Base-by-base conservation (phyloP, 192 early-diverging fungal species). In the Linnemannia exigua region DNA sequence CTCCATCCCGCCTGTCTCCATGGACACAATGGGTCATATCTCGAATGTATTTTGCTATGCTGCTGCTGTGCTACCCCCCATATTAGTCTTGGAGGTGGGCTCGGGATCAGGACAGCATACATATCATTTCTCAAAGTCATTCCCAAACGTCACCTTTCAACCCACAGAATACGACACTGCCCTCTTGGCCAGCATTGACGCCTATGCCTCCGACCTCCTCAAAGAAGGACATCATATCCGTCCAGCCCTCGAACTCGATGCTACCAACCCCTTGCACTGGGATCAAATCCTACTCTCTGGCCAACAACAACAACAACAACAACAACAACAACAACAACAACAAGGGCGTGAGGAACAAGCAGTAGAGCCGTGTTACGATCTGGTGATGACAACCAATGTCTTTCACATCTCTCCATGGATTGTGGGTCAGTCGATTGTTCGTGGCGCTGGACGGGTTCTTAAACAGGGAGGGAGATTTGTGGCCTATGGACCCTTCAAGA, bases 321-420 rank as follows among this genome's bases (percentile, higher is more conserved):
- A n/a, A 17, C 54, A 61, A 6, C 19, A 44, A 1, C 16, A 68
- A 28, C n/a, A n/a, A n/a, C 12, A 46, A 51, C 16, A 66, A 3
- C 14, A 0, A 19, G 9, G 44, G 46, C 46, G 12, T 11, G 25
- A 6, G 11, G 0, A 14, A n/a, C n/a, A n/a, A n/a, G n/a, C 8
- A 67, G 44, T 37, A 31, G 28, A 63, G 28, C 28, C 28, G 12
- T 28, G 41, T 25, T 86, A 76, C 33, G 84, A 86, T 61, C 9
- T 86, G 63, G 76, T 86, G 1, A 17, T 86, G 36, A 74, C 78
- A 1, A 86, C 84, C 9, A 86, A 86, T 51, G 84, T 86, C 6
- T 80, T 86, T 22, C 84, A 86, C 51, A 86, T 86, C 11, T 86
- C 84, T 20, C 84, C 84, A 12, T 86, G 77, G 84, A 68, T 80